These are phyloP conservation scores for Schoenoplectus tabernaemontani DNA, from an alignment of 202 grass and related monocot species.

Conservation along the genomic window DNA sequence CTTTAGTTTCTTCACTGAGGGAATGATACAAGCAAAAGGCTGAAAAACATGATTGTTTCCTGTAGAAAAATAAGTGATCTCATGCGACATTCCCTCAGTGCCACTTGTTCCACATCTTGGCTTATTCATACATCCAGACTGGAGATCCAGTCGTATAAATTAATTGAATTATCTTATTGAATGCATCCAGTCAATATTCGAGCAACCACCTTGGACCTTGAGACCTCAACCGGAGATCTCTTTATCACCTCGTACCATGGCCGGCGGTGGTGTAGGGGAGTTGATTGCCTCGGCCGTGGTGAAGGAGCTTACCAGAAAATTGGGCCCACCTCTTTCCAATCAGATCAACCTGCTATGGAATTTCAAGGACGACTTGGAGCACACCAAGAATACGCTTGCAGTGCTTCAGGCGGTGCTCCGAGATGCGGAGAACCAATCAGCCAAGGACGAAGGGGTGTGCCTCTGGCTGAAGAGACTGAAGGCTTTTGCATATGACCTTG, in stretches of 20 bases:
- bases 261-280: neutral
- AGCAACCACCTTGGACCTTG: neutral
- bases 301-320: neutral
- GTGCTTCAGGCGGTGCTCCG: neutral
- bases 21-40: no score
- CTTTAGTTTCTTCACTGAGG: no score
- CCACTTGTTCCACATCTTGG: no score
- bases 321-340: neutral
- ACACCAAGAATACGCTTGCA: conserved; percentile 13
- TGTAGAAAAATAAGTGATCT: no score
- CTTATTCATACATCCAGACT: neutral
- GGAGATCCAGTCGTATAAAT: no score
- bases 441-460: neutral
- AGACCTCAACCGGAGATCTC: neutral
- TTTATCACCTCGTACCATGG: neutral
- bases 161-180: no score
- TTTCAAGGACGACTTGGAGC: neutral
- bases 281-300: conserved; percentile 22
- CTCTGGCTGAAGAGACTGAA: conserved; percentile 24
- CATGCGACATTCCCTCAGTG: no score
- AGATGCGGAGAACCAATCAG: conserved; percentile 23
- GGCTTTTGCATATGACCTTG: conserved; percentile 29
- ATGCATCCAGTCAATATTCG: neutral
- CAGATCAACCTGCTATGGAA: neutral
- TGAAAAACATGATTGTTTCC: no score